Conservation (phyloP, 129 eudicot species). For the Pulicaria dysenterica region DNA sequence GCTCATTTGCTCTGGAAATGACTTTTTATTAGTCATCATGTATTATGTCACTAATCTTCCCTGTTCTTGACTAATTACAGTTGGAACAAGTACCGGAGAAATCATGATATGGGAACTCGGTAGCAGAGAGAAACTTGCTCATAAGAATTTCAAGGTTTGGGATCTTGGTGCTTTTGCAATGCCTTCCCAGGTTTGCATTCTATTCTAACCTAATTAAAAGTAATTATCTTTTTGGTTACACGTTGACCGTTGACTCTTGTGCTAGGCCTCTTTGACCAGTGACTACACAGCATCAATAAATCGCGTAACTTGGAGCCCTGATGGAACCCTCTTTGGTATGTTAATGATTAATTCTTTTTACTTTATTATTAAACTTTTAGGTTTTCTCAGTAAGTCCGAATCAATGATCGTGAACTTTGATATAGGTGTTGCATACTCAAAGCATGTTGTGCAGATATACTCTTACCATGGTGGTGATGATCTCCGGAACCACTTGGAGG, state of each 20-base stretch:
- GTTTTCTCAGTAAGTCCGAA: not conserved
- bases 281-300: slow-evolving; percentile 74
- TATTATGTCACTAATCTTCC: slow-evolving; percentile 5
- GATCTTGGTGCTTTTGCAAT: slow-evolving; percentile 60
- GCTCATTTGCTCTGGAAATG: slow-evolving; percentile 1
- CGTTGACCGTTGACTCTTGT: slow-evolving; percentile 19
- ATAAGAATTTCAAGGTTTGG: slow-evolving; percentile 79
- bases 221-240: not conserved
- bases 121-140: slow-evolving; percentile 65
- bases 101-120: slow-evolving; percentile 83
- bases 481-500: slow-evolving; percentile 66
- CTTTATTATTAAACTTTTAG: not conserved
- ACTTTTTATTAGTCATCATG: not conserved
- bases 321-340: slow-evolving; percentile 83
- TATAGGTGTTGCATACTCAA: slow-evolving; percentile 55
- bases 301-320: slow-evolving; percentile 89
- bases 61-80: slow-evolving; percentile 32
- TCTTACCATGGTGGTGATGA: slow-evolving; percentile 61
- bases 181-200: slow-evolving; percentile 72
- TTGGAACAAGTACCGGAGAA: slow-evolving; percentile 81
- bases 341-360: not conserved
- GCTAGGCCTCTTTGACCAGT: slow-evolving; percentile 62
- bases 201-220: slow-evolving; percentile 2
- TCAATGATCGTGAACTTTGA: not conserved
- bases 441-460: slow-evolving; percentile 60